Evolutionary conservation across 1,139 yeast genomes (phyloP), one percentile per base, ranked within the genome.

Genomic region (Starmera stellimalicola): DNA sequence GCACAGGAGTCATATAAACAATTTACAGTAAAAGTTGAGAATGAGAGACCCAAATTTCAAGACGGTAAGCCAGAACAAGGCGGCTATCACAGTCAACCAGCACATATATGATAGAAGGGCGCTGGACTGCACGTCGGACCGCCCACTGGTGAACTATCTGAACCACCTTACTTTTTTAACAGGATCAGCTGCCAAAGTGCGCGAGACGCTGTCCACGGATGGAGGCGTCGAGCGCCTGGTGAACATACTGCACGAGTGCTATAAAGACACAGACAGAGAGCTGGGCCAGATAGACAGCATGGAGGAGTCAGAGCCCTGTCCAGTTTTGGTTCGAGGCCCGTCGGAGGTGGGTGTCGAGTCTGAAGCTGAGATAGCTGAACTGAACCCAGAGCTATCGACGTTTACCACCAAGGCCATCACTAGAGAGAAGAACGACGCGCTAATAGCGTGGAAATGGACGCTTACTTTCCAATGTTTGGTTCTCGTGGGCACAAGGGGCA

Each of bases 371-470:
- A n/a, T n/a, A n/a, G n/a, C n/a, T n/a, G n/a, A n/a, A n/a, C n/a
- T n/a, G n/a, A n/a, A n/a, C n/a, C n/a, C n/a, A n/a, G n/a, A n/a
- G n/a, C n/a, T n/a, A n/a, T n/a, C n/a, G n/a, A n/a, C n/a, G n/a
- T n/a, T n/a, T n/a, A n/a, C n/a, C n/a, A n/a, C n/a, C n/a, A n/a
- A n/a, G n/a, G n/a, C n/a, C n/a, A n/a, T n/a, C n/a, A n/a, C 44
- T 28, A 54, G 51, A 36, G 55, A 55, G 34, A 59, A 58, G 31
- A 47, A 51, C 32, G 52, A 70, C 40, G 68, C 79, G 17, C 61
- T 83, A 37, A 69, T 77, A 14, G 91, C 94, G 1, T 88, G 96
- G 95, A 91, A 88, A 59, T 91, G 98, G 98, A 84, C 95, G 6
- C 62, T 91, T 39, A 85, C 96, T 0, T 77, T 91, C 52, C 97